Conservation (phyloP, 2,329 filamentous ascomycete species). For the Microascus cirrosus region DNA sequence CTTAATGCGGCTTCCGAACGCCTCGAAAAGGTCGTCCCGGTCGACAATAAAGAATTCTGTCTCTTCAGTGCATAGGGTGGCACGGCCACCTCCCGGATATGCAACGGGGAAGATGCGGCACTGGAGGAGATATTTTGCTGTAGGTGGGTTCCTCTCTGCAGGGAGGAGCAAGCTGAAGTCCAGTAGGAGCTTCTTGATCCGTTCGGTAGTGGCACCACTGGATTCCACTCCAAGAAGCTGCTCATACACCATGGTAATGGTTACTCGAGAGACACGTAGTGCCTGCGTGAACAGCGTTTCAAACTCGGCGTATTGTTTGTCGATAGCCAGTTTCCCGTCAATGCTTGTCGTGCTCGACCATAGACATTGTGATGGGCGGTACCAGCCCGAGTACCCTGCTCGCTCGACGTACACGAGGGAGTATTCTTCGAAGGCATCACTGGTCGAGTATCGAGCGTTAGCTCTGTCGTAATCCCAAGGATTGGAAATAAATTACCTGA, state of each 20-base stretch:
- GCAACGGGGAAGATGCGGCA: neutral
- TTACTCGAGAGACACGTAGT: neutral
- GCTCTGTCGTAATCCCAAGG: neutral
- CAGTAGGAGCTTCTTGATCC: neutral
- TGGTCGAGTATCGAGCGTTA: neutral
- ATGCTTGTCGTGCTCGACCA: neutral
- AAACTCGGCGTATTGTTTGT: neutral
- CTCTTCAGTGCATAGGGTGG: neutral
- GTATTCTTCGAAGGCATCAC: neutral
- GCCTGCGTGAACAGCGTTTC: neutral
- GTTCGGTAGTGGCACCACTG: neutral
- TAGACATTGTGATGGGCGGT: neutral
- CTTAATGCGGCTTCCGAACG: conserved; percentile 14
- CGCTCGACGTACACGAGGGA: neutral
- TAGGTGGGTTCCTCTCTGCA: neutral
- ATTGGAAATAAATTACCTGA: neutral
- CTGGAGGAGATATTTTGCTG: neutral
- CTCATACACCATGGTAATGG: neutral
- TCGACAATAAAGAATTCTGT: conserved; percentile 16
- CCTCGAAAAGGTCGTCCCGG: conserved; percentile 10
- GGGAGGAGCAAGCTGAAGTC: neutral
- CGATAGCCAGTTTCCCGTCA: neutral
- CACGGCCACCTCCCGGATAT: neutral
- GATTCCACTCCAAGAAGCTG: neutral
- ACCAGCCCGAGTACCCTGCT: neutral